Evolutionary conservation across 768 basidiomycete genomes (phyloP), one percentile per base, ranked within the genome.

Genomic region (Termitomyces sp.): DNA sequence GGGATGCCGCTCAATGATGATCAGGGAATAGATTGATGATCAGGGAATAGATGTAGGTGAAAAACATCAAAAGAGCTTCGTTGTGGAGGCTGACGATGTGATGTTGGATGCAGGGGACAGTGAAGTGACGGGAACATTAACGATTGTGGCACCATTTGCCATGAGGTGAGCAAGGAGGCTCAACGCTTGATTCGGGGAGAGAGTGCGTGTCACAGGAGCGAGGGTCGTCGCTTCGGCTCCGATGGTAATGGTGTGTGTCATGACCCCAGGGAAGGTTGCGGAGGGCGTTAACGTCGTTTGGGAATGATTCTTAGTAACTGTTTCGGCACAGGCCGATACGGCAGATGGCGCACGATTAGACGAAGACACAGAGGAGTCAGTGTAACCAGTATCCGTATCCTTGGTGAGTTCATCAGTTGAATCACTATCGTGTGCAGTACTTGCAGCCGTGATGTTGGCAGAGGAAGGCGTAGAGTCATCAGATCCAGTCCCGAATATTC

Each of bases 151-250:
- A 22, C 64, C 64, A 26, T 59, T 56, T 34, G 68, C 69, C n/a
- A 67, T 57, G 26, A 77, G 59, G 55, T 71, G 74, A 2, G 76
- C 66, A 15, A 80, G 60, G 21, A 78, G 57, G 45, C 68, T 71
- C 15, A 73, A 68, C 3, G 77, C 80, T 32, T 76, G 70, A 11
- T 71, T 59, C 9, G 78, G 77, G 24, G 70, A 66, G 42, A 83
- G 63, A 2, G 77, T 79, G 26, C 69, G 67, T 0, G 79, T 81
- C 21, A 68, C 65, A 15, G 74, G 59, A 4, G 66, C 50, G 40
- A 75, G 64, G 5, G 70, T 69, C 8, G 66, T 66, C 12, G 63
- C 45, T 51, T 59, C 34, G 28, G 59, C 48, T 51, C 61, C 58
- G n/a, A 66, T 54, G 21, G 68, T 69, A 14, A 72, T 61, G 24